Evolutionary conservation across 331 rosid species (phyloP).

Genomic region (Malus hybrid): DNA sequence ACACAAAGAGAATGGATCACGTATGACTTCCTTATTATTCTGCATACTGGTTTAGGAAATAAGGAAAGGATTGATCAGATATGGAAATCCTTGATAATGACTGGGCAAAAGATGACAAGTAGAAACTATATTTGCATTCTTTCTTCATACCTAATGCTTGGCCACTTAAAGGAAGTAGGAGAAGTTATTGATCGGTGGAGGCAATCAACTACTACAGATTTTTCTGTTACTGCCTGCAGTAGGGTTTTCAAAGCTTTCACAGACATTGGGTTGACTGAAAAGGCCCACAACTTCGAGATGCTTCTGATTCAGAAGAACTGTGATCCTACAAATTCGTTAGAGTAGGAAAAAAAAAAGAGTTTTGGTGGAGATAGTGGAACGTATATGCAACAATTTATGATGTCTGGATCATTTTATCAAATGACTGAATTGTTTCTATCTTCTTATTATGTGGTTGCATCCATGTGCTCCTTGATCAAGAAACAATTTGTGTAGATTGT

Average conservation of each 20-base stretch:
- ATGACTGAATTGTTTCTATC: not conserved
- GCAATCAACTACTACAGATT: constrained; percentile 50
- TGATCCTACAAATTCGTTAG: constrained; percentile 6
- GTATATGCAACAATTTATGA: not conserved
- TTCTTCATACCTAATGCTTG: constrained; percentile 77
- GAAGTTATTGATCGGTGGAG: constrained; percentile 84
- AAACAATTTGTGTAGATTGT: no score
- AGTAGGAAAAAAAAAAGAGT: not conserved
- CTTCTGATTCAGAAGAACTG: constrained; percentile 57
- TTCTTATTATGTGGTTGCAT: no score
- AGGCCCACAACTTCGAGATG: constrained; percentile 37
- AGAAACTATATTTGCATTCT: constrained; percentile 64
- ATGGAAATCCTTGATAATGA: constrained; percentile 79
- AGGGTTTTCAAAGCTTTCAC: constrained; percentile 53
- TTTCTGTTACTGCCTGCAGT: constrained; percentile 48
- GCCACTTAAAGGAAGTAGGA: constrained; percentile 52
- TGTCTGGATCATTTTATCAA: not conserved
- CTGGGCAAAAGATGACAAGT: constrained; percentile 69
- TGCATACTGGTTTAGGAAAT: constrained; percentile 67
- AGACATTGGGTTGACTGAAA: constrained; percentile 43
- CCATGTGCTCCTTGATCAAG: no score
- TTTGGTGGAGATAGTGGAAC: not conserved
- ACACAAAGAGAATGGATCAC: constrained; percentile 80
- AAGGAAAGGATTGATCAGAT: constrained; percentile 68
- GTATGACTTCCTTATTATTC: constrained; percentile 76